These are phyloP conservation scores for Ilex aquifolium DNA, from an alignment of 257 asterid genomes.

Conservation along the genomic window DNA sequence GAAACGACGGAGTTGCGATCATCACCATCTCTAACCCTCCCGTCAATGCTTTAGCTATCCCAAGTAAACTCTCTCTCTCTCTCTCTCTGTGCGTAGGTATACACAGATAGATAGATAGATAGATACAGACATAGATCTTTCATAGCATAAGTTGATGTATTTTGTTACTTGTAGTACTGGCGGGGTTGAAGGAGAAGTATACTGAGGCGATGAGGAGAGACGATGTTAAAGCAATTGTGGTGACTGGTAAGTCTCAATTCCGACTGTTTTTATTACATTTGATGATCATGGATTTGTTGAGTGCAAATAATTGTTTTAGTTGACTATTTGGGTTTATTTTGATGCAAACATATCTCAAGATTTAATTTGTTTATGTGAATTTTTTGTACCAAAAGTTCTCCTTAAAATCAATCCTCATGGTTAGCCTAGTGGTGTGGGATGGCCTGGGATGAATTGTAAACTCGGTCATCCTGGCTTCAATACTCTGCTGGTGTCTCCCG, in stretches of 20 bases:
- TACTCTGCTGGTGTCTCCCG: background rate
- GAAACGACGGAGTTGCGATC: slow-evolving; percentile 81
- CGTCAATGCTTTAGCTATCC: slow-evolving; percentile 72
- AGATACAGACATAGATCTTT: background rate
- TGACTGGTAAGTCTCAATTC: slow-evolving; percentile 46
- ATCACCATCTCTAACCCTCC: slow-evolving; percentile 79
- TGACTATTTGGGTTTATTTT: no score
- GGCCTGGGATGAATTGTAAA: no score
- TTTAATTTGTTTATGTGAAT: no score
- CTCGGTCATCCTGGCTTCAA: background rate
- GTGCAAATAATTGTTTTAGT: no score
- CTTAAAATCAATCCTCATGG: no score
- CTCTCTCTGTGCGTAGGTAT: background rate
- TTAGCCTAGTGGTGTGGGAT: background rate
- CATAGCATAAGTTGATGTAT: background rate
- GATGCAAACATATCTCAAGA: no score
- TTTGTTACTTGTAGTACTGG: slow-evolving; percentile 42
- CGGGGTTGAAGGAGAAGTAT: slow-evolving; percentile 55
- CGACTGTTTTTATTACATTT: background rate
- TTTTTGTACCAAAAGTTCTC: no score
- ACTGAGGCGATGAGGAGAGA: slow-evolving; percentile 63
- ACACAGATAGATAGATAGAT: background rate
- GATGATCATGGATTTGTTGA: background rate
- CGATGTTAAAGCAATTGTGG: slow-evolving; percentile 82
- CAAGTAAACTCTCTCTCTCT: slow-evolving; percentile 35